These are phyloP conservation scores for Nasturtium officinale DNA, from an alignment of 345 rosid genomes.

Conservation along the genomic window DNA sequence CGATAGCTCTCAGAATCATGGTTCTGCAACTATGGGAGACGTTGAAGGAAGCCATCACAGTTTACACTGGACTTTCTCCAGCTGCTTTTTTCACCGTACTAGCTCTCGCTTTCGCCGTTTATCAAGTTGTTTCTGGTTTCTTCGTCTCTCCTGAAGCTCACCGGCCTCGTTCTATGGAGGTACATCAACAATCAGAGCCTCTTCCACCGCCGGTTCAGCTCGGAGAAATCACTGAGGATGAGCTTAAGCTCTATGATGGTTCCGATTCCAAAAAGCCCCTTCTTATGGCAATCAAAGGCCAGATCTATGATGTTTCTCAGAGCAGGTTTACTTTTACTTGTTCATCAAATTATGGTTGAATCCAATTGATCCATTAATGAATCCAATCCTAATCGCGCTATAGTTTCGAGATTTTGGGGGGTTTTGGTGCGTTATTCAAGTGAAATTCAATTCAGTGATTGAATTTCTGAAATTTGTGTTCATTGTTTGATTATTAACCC, in stretches of 20 bases:
- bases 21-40: constrained; percentile 88
- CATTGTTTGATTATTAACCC: neutral
- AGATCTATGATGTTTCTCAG: constrained; percentile 98
- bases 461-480: neutral
- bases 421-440: neutral
- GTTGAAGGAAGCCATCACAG: constrained; percentile 71
- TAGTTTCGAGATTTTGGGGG: constrained; percentile 16
- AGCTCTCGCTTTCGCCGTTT: constrained; percentile 71
- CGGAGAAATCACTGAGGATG: constrained; percentile 86
- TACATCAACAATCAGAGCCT: constrained; percentile 65
- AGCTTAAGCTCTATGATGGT: constrained; percentile 82
- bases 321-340: constrained; percentile 62
- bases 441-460: neutral
- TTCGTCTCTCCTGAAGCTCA: constrained; percentile 56
- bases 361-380: neutral
- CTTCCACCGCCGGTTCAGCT: constrained; percentile 96
- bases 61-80: constrained; percentile 91
- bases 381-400: neutral
- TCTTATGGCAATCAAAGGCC: constrained; percentile 98
- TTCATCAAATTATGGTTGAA: neutral
- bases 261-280: constrained; percentile 78
- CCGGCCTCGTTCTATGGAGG: constrained; percentile 48
- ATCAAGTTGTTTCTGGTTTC: constrained; percentile 67
- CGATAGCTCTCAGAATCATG: constrained; percentile 47
- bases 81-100: constrained; percentile 74